Evolutionary conservation across 225 moss, liverwort and hornwort genomes (phyloP), one percentile per base, ranked within the genome.

Genomic region (Lunularia cruciata): DNA sequence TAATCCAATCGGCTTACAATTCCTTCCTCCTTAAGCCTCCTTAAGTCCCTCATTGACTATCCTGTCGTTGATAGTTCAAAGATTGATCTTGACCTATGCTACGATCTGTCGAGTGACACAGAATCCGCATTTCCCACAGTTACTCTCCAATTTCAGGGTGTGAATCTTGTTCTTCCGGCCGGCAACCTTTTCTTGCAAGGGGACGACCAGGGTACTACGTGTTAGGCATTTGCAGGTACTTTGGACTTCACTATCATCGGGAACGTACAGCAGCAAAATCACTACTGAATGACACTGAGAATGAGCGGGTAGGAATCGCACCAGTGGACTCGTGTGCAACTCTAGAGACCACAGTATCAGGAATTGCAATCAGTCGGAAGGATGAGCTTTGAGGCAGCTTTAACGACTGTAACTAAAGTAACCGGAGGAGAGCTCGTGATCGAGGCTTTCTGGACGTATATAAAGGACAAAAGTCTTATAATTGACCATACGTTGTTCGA

Each of bases 211-310:
- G 57, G 71, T 0, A 31, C 57, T 27, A 14, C 30, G 13, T 74
- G 68, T 57, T 35, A 82, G 63, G 90, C 87, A 7, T 81, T 90
- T 65, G 85, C 84, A 23, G 46, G 84, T 0, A 86, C 77, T 56
- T 43, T 60, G 0, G 74, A 74, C 30, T 81, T 90, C 52, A 87
- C 77, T 35, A 88, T 90, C 45, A 48, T 87, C 35, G 86, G 90
- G 27, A 90, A 90, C 76, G 75, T 85, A 53, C 87, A 86, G 67
- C 90, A 90, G 57, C 84, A 84, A 40, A 78, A 84, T 19, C 80
- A 77, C 53, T 60, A 84, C 47, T 51, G 65, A 75, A 82, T 47
- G 86, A 90, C 34, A 74, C 76, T 1, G 74, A 71, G 42, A 78
- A 80, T 77, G 75, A 79, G 47, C 81, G 77, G n/a, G 67, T 90